Evolutionary conservation across 805 yeast species (phyloP), one percentile per base, ranked within the genome.

Genomic region (Cyberlindnera americana): DNA sequence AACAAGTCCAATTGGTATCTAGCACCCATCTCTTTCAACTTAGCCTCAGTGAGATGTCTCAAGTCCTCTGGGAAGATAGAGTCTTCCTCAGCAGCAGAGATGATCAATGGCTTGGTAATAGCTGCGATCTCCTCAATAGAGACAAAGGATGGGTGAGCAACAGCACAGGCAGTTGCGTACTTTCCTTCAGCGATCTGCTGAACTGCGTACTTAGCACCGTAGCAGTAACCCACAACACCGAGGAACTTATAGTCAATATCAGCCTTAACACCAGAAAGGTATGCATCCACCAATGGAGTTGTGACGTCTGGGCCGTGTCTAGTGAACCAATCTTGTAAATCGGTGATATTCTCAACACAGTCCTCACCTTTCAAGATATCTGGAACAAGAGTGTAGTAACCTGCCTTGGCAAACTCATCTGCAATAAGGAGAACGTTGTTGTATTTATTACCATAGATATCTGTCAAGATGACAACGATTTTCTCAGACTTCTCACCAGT

Each of bases 91-190:
- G 95, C 95, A 40, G 85, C 85, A 16, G 85, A 70, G 48, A 89
- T 79, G 47, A 80, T 49, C 21, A 90, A 31, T 48, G 70, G 75
- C 47, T 61, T 64, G 48, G 61, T 72, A 50, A 90, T 59, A 2
- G 66, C 73, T 37, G 69, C 74, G 34, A 87, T 70, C 54, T 84
- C 95, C 27, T 78, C 89, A 24, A 72, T 70, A 11, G 70, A 44
- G 13, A 85, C 80, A 45, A 82, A 72, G 3, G 95, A 82, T 6
- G 97, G 96, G 62, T 90, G 97, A 8, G 93, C 93, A 47, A 77
- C 62, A 13, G 91, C 95, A 53, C 75, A 87, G 14, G 71, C 83
- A 45, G 75, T 74, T 25, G 75, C 71, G 32, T 40, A 37, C 18
- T 49, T 39, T 14, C 60, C 69, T 19, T 53, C 54, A 6, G 69